Conservation (phyloP, 2,329 filamentous ascomycete genomes). For the Penicillium sp. region DNA sequence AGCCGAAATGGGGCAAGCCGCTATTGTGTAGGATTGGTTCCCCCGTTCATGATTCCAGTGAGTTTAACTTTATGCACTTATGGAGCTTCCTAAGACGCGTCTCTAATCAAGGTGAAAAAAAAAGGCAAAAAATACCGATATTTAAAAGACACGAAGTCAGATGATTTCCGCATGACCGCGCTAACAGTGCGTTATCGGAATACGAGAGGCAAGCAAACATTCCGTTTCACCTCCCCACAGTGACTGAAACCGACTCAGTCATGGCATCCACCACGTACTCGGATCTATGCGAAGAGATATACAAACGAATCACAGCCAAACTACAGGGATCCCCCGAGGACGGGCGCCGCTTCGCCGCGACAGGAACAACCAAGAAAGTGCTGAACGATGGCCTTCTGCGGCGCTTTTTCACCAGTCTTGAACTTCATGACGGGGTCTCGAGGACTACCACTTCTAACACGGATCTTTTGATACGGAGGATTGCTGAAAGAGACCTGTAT, state of each 20-base stretch:
- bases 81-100: neutral
- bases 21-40: neutral
- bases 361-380: slow-evolving; percentile 1
- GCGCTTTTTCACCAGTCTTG: slow-evolving; percentile 1
- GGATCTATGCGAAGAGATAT: neutral
- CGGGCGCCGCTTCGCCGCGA: neutral
- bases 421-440: neutral
- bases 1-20: neutral
- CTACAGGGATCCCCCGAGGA: neutral
- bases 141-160: neutral
- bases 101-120: neutral
- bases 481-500: neutral
- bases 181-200: neutral
- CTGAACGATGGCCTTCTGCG: neutral
- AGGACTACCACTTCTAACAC: neutral
- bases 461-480: neutral
- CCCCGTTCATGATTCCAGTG: neutral
- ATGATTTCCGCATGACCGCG: neutral
- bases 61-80: neutral
- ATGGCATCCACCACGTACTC: slow-evolving; percentile 18
- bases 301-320: neutral
- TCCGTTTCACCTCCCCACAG: neutral
- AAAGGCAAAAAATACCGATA: neutral
- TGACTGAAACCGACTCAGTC: neutral
- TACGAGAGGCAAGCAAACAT: neutral